Conservation (phyloP, 768 basidiomycete genomes). For the Termitomyces sp. region DNA sequence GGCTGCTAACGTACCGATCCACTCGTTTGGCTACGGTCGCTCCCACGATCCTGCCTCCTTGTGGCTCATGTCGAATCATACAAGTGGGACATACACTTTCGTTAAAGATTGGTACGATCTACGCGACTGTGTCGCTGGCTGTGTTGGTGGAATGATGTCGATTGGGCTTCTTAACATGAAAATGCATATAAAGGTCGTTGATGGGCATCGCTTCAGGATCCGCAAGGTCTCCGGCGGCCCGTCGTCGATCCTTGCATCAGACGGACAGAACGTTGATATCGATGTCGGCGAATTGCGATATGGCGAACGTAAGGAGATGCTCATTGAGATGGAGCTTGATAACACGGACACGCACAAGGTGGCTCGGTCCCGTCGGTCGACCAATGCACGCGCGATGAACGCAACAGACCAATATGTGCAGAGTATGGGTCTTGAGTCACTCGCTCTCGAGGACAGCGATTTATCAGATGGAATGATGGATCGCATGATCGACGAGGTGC, state of each 20-base stretch:
- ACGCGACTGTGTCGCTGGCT: conserved; percentile 87
- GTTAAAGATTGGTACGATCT: conserved; percentile 98
- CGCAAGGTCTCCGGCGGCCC: conserved; percentile 93
- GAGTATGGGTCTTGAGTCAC: conserved; percentile 76
- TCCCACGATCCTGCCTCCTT: conserved; percentile 96
- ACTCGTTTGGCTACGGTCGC: conserved; percentile 95
- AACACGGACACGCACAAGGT: conserved; percentile 57
- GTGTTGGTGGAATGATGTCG: conserved; percentile 95
- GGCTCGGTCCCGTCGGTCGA: conserved; percentile 21
- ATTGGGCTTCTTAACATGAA: conserved; percentile 93
- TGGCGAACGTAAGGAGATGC: conserved; percentile 97
- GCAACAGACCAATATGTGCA: conserved; percentile 90
- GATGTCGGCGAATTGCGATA: conserved; percentile 92
- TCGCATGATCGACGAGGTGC: conserved; percentile 95
- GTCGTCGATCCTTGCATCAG: conserved; percentile 80
- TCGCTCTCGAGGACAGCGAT: conserved; percentile 71
- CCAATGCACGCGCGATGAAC: conserved; percentile 44
- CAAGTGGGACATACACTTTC: conserved; percentile 95
- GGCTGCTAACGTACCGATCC: conserved; percentile 94
- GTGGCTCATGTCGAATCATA: conserved; percentile 99
- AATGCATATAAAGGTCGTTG: conserved; percentile 91
- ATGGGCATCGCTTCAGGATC: conserved; percentile 86
- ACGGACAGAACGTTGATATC: conserved; percentile 93
- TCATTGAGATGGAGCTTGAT: conserved; percentile 93
- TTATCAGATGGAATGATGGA: conserved; percentile 93